phyloP scores from a whole-genome alignment of 441 rosid species.

The Aquilaria agallochum region DNA sequence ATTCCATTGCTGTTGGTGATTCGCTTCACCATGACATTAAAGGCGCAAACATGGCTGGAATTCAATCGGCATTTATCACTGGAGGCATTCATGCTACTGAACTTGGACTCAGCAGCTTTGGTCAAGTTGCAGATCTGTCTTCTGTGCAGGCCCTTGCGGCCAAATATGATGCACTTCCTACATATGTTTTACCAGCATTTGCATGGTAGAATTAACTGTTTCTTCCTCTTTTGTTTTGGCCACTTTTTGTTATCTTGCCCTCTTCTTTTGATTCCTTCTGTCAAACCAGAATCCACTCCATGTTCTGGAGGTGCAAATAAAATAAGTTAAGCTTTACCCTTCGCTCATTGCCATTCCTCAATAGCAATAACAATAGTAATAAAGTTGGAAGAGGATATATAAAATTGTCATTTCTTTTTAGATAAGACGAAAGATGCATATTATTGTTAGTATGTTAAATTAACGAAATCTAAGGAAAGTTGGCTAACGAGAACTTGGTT shows the following conservation, averaged over 20 bases:
- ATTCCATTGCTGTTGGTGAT: slow-evolving; percentile 79
- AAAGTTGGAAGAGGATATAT: too few species aligned
- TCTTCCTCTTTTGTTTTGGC: slow-evolving; percentile 2
- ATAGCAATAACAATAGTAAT: too few species aligned
- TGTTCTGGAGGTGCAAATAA: too few species aligned
- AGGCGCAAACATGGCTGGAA: slow-evolving; percentile 84
- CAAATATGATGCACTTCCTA: slow-evolving; percentile 56
- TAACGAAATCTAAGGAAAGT: too few species aligned
- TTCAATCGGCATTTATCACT: slow-evolving; percentile 61
- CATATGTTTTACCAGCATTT: slow-evolving; percentile 76
- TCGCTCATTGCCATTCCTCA: too few species aligned
- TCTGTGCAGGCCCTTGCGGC: slow-evolving; percentile 53
- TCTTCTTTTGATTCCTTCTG: too few species aligned
- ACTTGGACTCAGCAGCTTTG: slow-evolving; percentile 64
- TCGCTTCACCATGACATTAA: slow-evolving; percentile 89
- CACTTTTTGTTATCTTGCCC: background rate
- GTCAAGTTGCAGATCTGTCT: slow-evolving; percentile 53
- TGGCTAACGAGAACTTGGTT: too few species aligned
- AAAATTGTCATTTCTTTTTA: too few species aligned
- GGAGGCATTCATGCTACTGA: slow-evolving; percentile 81
- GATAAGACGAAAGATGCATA: too few species aligned
- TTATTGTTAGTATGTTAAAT: too few species aligned
- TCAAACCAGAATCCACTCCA: too few species aligned
- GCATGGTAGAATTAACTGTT: slow-evolving; percentile 48
- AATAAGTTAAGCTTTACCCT: too few species aligned